These are phyloP conservation scores for Verticillium longisporum DNA, from an alignment of 2,329 filamentous ascomycete genomes.

Conservation along the genomic window DNA sequence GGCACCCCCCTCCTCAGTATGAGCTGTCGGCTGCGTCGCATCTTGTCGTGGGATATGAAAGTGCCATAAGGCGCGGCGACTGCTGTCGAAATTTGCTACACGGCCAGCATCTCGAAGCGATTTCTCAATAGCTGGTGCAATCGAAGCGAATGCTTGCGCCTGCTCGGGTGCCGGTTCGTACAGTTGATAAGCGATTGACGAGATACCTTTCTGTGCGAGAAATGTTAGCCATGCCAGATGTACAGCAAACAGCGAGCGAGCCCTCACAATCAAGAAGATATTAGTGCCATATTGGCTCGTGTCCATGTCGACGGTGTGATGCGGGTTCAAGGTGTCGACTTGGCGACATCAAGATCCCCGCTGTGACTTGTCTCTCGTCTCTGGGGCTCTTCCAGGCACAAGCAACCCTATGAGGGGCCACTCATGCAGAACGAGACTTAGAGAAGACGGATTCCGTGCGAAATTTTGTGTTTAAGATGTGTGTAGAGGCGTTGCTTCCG, in stretches of 20 bases:
- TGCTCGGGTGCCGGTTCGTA: conserved; percentile 43
- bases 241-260: neutral
- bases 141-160: conserved; percentile 35
- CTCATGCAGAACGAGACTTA: conserved; percentile 6
- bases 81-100: conserved; percentile 45
- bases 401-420: conserved; percentile 1
- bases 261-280: conserved; percentile 50
- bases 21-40: conserved; percentile 11
- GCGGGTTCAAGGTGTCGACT: neutral
- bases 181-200: conserved; percentile 46
- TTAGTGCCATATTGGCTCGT: conserved; percentile 58
- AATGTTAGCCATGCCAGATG: conserved; percentile 8
- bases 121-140: conserved; percentile 44
- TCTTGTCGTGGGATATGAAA: conserved; percentile 42
- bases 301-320: conserved; percentile 48
- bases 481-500: conserved; percentile 1
- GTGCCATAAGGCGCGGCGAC: conserved; percentile 45
- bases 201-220: conserved; percentile 44
- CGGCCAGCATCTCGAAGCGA: conserved; percentile 44
- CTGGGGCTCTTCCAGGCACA: conserved; percentile 7
- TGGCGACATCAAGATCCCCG: conserved; percentile 12
- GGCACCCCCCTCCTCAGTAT: conserved; percentile 12
- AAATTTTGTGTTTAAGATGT: neutral
- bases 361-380: conserved; percentile 9
- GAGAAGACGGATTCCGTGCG: conserved; percentile 3